These are phyloP conservation scores for Zygosaccharomyces rouxii DNA, from an alignment of 805 yeast species.

Conservation along the genomic window DNA sequence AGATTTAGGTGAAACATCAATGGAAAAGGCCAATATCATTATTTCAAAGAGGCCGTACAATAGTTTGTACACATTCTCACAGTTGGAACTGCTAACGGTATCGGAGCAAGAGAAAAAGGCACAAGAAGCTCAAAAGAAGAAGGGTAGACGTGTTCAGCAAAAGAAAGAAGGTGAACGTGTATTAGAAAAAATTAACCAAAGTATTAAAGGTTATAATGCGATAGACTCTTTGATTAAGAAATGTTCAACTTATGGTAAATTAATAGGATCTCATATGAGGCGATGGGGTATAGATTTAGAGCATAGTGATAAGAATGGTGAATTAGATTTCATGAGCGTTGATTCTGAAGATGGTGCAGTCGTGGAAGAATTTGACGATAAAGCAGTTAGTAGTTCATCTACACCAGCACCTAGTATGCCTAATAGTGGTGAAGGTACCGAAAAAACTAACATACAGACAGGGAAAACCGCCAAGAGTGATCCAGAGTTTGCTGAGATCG, in stretches of 20 bases:
- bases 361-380: slow-evolving; percentile 32
- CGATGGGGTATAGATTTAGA: slow-evolving; percentile 85
- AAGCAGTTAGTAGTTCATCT: slow-evolving; percentile 24
- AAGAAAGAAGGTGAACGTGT: slow-evolving; percentile 69
- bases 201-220: slow-evolving; percentile 85
- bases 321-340: slow-evolving; percentile 29
- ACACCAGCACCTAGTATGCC: slow-evolving; percentile 14
- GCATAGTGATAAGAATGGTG: slow-evolving; percentile 46
- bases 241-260: slow-evolving; percentile 73
- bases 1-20: slow-evolving; percentile 71
- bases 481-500: slow-evolving; percentile 24
- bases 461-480: slow-evolving; percentile 14
- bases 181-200: slow-evolving; percentile 62
- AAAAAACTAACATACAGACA: slow-evolving; percentile 31
- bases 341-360: slow-evolving; percentile 31
- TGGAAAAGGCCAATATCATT: slow-evolving; percentile 59
- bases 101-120: slow-evolving; percentile 29
- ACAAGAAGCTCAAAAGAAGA: slow-evolving; percentile 25
- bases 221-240: slow-evolving; percentile 85
- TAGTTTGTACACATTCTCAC: slow-evolving; percentile 55
- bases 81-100: slow-evolving; percentile 45
- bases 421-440: slow-evolving; percentile 25
- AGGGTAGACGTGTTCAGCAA: slow-evolving; percentile 40
- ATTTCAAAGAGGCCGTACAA: slow-evolving; percentile 67
- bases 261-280: slow-evolving; percentile 65